These are phyloP conservation scores for Melastoma malabathricum DNA, from an alignment of 345 rosid genomes.

Conservation along the genomic window DNA sequence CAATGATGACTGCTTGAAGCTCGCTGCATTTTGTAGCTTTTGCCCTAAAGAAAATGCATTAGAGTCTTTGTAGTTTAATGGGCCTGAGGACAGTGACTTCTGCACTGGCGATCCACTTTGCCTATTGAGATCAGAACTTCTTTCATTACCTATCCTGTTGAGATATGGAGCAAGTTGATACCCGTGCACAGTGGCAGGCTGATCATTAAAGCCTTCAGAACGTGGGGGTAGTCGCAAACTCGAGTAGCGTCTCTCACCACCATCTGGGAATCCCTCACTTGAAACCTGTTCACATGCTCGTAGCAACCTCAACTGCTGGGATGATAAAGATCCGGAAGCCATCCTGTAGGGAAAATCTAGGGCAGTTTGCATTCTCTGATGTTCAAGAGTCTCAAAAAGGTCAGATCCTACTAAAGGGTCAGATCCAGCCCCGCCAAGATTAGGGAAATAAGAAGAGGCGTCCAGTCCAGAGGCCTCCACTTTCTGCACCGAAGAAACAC, in stretches of 20 bases:
- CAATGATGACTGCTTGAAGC: slow-evolving; percentile 49
- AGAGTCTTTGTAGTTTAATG: slow-evolving; percentile 45
- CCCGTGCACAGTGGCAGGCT: slow-evolving; percentile 73
- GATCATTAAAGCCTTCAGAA: slow-evolving; percentile 48
- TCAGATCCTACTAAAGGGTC: slow-evolving; percentile 36
- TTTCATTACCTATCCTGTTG: slow-evolving; percentile 38
- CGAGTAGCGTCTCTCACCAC: slow-evolving; percentile 60
- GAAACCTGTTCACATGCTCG: slow-evolving; percentile 46
- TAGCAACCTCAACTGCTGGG: slow-evolving; percentile 39
- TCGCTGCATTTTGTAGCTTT: slow-evolving; percentile 44
- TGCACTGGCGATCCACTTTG: slow-evolving; percentile 39
- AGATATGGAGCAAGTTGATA: slow-evolving; percentile 51
- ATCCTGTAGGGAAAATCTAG: slow-evolving; percentile 47
- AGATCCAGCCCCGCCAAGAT: slow-evolving; percentile 44
- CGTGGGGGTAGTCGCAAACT: slow-evolving; percentile 58
- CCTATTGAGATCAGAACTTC: slow-evolving; percentile 34
- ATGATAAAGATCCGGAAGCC: slow-evolving; percentile 41
- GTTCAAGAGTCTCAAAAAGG: slow-evolving; percentile 44
- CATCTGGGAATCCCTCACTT: slow-evolving; percentile 24
- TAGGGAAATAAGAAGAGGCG: slow-evolving; percentile 25
- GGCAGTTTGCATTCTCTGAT: slow-evolving; percentile 35
- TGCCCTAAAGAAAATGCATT: slow-evolving; percentile 39
- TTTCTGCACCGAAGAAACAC: slow-evolving; percentile 14
- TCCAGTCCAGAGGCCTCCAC: background rate
- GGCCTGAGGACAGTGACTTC: slow-evolving; percentile 32